phyloP scores from a whole-genome alignment of 805 yeast genomes.

The Schizosaccharomyces cryophilus region DNA sequence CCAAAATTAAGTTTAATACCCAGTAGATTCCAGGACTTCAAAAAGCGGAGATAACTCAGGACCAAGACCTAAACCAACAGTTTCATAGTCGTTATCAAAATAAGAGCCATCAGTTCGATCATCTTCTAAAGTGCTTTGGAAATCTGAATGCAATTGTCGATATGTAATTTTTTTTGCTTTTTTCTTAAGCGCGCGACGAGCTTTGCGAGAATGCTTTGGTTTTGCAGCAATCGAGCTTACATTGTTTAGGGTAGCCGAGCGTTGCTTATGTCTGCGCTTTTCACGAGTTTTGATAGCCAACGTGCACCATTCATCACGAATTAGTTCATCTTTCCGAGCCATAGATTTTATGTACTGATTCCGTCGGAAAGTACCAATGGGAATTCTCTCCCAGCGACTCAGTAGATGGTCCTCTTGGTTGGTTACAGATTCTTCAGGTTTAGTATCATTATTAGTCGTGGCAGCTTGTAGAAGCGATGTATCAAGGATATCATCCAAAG shows the following conservation, averaged over 20 bases:
- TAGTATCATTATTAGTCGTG: background rate
- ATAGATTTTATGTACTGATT: background rate
- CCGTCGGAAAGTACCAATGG: background rate
- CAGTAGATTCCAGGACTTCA: background rate
- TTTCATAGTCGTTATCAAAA: background rate
- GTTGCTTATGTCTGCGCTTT: background rate
- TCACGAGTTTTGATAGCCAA: background rate
- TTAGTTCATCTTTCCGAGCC: background rate
- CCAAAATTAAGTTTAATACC: background rate
- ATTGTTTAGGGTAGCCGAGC: background rate
- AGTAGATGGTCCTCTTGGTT: background rate
- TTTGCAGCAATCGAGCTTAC: background rate
- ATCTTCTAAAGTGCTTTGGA: background rate
- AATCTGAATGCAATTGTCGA: background rate
- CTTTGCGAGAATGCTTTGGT: background rate
- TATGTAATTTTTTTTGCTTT: background rate
- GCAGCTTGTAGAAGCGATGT: background rate
- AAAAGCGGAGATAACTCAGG: background rate
- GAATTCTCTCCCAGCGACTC: slow-evolving; percentile 2
- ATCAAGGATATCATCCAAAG: slow-evolving; percentile 1
- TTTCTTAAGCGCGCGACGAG: background rate
- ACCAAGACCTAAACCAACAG: background rate
- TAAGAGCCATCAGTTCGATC: background rate
- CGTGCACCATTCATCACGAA: slow-evolving; percentile 1
- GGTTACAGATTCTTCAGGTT: background rate